Evolutionary conservation across 1,284 basidiomycete genomes (phyloP).

Genomic region (Leccinum insolens): DNA sequence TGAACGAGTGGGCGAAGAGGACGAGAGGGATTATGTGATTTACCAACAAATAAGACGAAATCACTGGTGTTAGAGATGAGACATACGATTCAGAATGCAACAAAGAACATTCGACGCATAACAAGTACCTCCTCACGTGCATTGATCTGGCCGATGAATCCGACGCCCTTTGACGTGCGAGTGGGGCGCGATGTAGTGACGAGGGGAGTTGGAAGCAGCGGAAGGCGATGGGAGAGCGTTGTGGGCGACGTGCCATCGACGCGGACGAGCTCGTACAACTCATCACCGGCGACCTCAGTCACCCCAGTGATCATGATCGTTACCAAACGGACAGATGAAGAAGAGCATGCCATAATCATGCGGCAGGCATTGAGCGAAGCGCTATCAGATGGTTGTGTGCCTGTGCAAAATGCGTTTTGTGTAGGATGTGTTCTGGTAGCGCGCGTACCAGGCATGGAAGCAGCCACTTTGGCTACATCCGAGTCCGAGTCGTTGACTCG

Average conservation of each 20-base stretch:
- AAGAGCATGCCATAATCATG: conserved; percentile 55
- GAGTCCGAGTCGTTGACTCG: no score
- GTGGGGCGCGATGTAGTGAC: no score
- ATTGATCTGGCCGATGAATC: conserved; percentile 89
- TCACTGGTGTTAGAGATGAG: no score
- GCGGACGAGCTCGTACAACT: not conserved
- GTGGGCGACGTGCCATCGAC: no score
- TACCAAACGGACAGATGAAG: conserved; percentile 14
- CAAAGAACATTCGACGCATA: not conserved
- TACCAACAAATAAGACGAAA: no score
- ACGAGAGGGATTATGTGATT: not conserved
- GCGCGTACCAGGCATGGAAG: conserved; percentile 39
- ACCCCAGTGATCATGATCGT: conserved; percentile 7
- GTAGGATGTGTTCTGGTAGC: conserved; percentile 88
- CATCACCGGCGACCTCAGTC: not conserved
- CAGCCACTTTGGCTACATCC: conserved; percentile 41
- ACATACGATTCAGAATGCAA: not conserved
- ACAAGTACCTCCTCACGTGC: conserved; percentile 78
- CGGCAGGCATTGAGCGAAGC: conserved; percentile 75
- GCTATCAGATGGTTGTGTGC: conserved; percentile 58
- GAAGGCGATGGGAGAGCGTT: no score
- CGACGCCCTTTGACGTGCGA: conserved; percentile 54
- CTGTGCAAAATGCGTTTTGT: conserved; percentile 86
- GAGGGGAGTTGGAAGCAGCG: no score
- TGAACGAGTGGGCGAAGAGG: not conserved